phyloP scores from a whole-genome alignment of 805 yeast genomes.

The Saccharomyces eubayanus region DNA sequence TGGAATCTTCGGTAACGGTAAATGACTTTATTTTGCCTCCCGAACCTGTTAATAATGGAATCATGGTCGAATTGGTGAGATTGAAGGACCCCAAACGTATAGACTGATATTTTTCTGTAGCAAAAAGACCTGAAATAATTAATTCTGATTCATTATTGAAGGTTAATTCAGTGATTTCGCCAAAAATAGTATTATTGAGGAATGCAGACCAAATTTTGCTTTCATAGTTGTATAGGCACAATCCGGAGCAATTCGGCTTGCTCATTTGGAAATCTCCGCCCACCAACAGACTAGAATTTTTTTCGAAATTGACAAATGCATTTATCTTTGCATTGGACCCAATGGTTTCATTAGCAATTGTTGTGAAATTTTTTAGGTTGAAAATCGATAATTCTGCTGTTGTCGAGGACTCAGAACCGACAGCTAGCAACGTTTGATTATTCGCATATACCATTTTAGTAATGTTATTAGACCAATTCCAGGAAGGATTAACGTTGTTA shows the following conservation, averaged over 20 bases:
- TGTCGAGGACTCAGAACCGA: slow-evolving; percentile 9
- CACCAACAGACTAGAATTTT: slow-evolving; percentile 38
- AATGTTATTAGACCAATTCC: slow-evolving; percentile 17
- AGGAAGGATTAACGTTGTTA: slow-evolving; percentile 2
- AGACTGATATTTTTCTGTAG: slow-evolving; percentile 30
- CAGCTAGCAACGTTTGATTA: slow-evolving; percentile 18
- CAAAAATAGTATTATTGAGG: slow-evolving; percentile 34
- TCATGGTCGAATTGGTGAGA: slow-evolving; percentile 7
- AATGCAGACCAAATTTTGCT: slow-evolving; percentile 46
- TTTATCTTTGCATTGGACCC: slow-evolving; percentile 34
- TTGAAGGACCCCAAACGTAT: slow-evolving; percentile 38
- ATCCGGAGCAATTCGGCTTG: slow-evolving; percentile 44
- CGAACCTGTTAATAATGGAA: slow-evolving; percentile 8
- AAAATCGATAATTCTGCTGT: slow-evolving; percentile 12
- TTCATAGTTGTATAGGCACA: slow-evolving; percentile 58
- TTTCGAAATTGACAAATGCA: slow-evolving; percentile 36
- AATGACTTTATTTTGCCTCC: slow-evolving; percentile 12
- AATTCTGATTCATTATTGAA: slow-evolving; percentile 36
- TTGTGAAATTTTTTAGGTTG: slow-evolving; percentile 40
- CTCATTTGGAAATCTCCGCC: slow-evolving; percentile 70
- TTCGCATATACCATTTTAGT: slow-evolving; percentile 22
- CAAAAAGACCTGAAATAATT: slow-evolving; percentile 49
- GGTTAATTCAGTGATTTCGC: slow-evolving; percentile 47
- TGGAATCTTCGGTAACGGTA: slow-evolving; percentile 4
- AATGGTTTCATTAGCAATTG: slow-evolving; percentile 32